These are phyloP conservation scores for Boletus huronensis DNA, from an alignment of 768 basidiomycete species.

Conservation along the genomic window DNA sequence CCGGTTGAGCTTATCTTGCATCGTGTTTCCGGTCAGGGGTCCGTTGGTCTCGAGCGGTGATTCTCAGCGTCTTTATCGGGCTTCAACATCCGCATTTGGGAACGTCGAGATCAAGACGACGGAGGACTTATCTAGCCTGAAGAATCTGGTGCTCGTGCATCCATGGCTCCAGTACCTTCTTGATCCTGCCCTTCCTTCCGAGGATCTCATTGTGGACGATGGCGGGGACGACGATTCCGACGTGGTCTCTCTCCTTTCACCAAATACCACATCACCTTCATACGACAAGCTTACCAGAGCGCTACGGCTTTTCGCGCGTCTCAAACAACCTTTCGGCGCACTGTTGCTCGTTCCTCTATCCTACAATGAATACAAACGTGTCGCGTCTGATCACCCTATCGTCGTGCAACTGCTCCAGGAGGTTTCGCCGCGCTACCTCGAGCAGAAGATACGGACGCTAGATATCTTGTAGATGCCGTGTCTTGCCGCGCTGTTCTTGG, in stretches of 20 bases:
- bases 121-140: not conserved
- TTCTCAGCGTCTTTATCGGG: not conserved
- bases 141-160: not conserved
- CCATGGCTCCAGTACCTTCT: not conserved
- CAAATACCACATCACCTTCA: not conserved
- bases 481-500: too few relatives aligned
- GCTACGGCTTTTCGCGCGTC: not conserved
- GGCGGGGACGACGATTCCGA: not conserved
- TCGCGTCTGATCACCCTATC: too few relatives aligned
- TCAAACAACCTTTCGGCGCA: conserved; percentile 5
- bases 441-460: not conserved
- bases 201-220: not conserved
- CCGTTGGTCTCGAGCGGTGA: not conserved
- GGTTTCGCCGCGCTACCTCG: not conserved
- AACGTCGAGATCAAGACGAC: not conserved
- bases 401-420: not conserved
- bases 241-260: not conserved
- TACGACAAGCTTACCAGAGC: not conserved
- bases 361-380: too few relatives aligned
- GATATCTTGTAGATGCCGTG: not conserved
- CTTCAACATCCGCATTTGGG: not conserved
- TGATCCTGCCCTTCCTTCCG: not conserved
- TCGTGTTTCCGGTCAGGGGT: not conserved
- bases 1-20: not conserved
- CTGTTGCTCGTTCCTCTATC: not conserved